Evolutionary conservation across 371 early-diverging fungal species (phyloP).

Genomic region (Mortierella sp.): DNA sequence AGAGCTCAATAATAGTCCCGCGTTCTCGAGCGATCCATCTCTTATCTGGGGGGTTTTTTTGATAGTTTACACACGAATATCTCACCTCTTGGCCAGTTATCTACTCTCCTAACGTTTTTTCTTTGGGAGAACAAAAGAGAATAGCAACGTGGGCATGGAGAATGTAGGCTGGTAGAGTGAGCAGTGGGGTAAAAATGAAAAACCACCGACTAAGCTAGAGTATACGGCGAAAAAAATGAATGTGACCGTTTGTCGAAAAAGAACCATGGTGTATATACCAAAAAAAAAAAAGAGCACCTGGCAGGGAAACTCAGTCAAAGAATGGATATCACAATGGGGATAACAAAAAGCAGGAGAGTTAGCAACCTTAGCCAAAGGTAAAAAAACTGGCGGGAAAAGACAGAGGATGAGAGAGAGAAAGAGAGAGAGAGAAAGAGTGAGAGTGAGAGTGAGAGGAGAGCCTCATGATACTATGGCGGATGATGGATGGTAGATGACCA

Average conservation of each 20-base stretch:
- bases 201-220: background rate
- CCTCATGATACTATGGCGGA: too few relatives aligned
- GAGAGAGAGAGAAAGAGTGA: too few relatives aligned
- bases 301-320: background rate
- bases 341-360: background rate
- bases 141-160: background rate
- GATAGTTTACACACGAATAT: background rate
- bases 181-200: background rate
- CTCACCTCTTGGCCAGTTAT: background rate
- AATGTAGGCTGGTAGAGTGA: background rate
- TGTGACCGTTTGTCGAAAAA: background rate
- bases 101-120: background rate
- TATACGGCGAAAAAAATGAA: background rate
- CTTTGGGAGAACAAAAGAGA: background rate
- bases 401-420: too few relatives aligned
- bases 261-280: background rate
- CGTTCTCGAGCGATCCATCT: slow-evolving; percentile 7
- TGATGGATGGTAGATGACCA: too few relatives aligned
- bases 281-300: background rate
- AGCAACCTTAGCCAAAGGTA: background rate
- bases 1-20: background rate
- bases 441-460: too few relatives aligned
- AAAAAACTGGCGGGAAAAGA: slow-evolving; percentile 3
- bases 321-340: background rate
- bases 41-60: background rate